phyloP scores from a whole-genome alignment of 805 yeast species.

The Candida lessepsii region DNA sequence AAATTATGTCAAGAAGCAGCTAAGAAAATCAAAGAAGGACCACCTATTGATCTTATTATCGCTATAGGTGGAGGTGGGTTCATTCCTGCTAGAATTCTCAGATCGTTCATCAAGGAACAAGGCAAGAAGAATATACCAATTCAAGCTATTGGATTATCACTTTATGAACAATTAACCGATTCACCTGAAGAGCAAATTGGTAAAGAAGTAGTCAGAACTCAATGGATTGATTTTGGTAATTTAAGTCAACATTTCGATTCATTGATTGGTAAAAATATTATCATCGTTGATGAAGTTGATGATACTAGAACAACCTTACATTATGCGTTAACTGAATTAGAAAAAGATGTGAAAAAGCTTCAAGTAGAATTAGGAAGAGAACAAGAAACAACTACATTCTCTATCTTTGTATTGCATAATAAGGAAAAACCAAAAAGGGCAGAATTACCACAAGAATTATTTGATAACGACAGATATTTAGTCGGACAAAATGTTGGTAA shows the following conservation, averaged over 20 bases:
- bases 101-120: conserved; percentile 58
- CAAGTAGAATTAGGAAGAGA: conserved; percentile 59
- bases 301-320: conserved; percentile 89
- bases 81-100: conserved; percentile 64
- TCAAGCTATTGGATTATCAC: conserved; percentile 66
- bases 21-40: conserved; percentile 43
- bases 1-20: conserved; percentile 76
- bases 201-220: conserved; percentile 80
- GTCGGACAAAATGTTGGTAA: conserved; percentile 77
- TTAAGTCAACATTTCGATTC: conserved; percentile 68
- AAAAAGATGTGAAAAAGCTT: conserved; percentile 59
- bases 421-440: conserved; percentile 81
- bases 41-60: conserved; percentile 54
- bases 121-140: conserved; percentile 68
- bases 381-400: conserved; percentile 62
- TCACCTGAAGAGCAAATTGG: conserved; percentile 49
- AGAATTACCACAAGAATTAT: conserved; percentile 59
- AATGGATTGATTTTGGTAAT: conserved; percentile 84
- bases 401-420: conserved; percentile 80
- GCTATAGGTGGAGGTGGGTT: conserved; percentile 77
- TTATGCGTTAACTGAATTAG: conserved; percentile 75
- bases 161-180: conserved; percentile 55
- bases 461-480: conserved; percentile 63
- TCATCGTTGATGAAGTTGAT: conserved; percentile 89
- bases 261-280: conserved; percentile 73